Conservation (phyloP, 192 early-diverging fungal species). For the Gonapodya sp. region DNA sequence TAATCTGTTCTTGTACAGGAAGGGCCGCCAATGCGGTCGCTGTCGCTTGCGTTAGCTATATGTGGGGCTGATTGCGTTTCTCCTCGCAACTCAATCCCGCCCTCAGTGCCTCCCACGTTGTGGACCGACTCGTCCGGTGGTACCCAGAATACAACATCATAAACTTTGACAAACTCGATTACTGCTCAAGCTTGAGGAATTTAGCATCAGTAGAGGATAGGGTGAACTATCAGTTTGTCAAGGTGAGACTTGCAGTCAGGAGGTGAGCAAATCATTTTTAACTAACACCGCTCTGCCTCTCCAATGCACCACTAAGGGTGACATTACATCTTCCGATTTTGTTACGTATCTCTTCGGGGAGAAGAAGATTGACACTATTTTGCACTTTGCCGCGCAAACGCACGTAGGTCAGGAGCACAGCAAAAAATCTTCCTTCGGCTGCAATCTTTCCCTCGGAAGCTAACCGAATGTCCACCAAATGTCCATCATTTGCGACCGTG, state of each 20-base stretch:
- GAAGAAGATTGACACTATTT: conserved; percentile 59
- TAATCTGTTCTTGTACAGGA: neutral
- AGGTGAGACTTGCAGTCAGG: too few species aligned
- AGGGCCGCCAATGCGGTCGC: too few species aligned
- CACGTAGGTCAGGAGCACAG: conserved; percentile 42
- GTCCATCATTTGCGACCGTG: neutral
- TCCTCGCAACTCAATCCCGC: too few species aligned
- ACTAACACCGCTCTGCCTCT: conserved; percentile 14
- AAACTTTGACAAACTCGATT: conserved; percentile 68
- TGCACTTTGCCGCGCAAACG: conserved; percentile 73
- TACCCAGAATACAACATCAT: conserved; percentile 61
- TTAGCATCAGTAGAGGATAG: conserved; percentile 29
- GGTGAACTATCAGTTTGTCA: conserved; percentile 55
- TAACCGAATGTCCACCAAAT: neutral
- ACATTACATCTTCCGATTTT: conserved; percentile 54
- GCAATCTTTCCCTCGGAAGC: neutral
- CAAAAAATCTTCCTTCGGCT: neutral
- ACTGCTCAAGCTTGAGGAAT: conserved; percentile 60
- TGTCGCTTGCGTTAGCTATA: too few species aligned
- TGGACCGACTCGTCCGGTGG: conserved; percentile 43
- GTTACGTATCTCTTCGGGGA: conserved; percentile 51
- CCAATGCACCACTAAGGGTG: conserved; percentile 33
- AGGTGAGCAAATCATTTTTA: too few species aligned
- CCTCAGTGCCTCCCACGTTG: conserved; percentile 54
- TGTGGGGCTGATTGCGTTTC: too few species aligned